Evolutionary conservation across 148 eudicot genomes (phyloP).

Genomic region (Chenopodium berlandieri): DNA sequence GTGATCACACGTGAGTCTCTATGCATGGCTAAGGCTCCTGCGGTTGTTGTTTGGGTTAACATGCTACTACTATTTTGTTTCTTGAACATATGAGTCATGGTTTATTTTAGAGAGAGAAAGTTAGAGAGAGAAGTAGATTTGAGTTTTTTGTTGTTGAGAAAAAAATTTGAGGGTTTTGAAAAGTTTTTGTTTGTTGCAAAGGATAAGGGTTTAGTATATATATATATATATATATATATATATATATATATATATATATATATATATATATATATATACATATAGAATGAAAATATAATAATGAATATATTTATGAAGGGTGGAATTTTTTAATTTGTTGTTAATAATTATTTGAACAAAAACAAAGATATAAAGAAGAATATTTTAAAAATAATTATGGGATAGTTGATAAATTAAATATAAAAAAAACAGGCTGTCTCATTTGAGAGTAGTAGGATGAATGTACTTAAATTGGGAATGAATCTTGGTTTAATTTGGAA

Average conservation of each 20-base stretch:
- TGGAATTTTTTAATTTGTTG: not conserved
- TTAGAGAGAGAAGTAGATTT: not conserved
- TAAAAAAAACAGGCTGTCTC: slow-evolving; percentile 14
- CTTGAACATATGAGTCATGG: slow-evolving; percentile 30
- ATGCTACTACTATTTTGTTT: slow-evolving; percentile 17
- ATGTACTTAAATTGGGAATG: not conserved
- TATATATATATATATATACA: slow-evolving; percentile 16
- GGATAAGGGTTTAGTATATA: not conserved
- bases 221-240: slow-evolving; percentile 15
- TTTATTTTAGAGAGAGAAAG: not conserved
- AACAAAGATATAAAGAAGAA: not conserved
- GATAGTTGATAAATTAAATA: slow-evolving; percentile 7
- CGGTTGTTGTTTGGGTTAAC: slow-evolving; percentile 19
- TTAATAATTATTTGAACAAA: not conserved
- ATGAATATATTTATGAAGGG: not conserved
- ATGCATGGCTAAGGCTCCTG: slow-evolving; percentile 49
- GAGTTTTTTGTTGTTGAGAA: not conserved
- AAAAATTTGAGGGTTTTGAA: not conserved
- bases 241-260: too few species aligned
- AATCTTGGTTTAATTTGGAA: not conserved
- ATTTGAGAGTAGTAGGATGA: not conserved
- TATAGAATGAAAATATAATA: not conserved
- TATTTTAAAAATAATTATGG: not conserved
- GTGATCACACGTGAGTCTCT: slow-evolving; percentile 50
- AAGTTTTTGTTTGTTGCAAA: slow-evolving; percentile 19